These are phyloP conservation scores for Dictyostelium brefeldianum DNA, from an alignment of 78 protist genomes.

Conservation along the genomic window DNA sequence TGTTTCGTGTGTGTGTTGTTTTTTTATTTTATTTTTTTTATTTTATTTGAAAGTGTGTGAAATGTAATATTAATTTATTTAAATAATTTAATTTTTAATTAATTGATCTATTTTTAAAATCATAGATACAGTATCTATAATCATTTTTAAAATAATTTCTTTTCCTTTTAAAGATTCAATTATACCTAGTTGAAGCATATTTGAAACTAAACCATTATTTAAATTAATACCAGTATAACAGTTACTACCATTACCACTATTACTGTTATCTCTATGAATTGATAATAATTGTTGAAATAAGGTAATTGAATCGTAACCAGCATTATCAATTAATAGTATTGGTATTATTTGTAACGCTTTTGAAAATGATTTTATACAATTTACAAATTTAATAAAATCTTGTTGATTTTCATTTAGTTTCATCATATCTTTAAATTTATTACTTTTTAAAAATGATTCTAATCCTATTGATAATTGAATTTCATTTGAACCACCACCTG, in stretches of 20 bases:
- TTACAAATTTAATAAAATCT: not conserved
- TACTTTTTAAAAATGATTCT: not conserved
- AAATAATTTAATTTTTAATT: not conserved
- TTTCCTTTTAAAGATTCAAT: slow-evolving; percentile 36
- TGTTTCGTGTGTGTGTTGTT: too few species aligned
- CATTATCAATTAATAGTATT: slow-evolving; percentile 25
- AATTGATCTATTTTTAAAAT: slow-evolving; percentile 55
- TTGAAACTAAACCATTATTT: not conserved
- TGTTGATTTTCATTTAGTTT: not conserved
- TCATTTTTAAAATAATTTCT: slow-evolving; percentile 26
- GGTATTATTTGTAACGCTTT: slow-evolving; percentile 40
- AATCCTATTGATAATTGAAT: slow-evolving; percentile 1
- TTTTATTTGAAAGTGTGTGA: too few species aligned
- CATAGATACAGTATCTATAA: slow-evolving; percentile 70
- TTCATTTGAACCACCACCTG: slow-evolving; percentile 73
- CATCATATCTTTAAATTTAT: not conserved
- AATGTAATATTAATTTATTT: too few species aligned
- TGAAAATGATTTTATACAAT: slow-evolving; percentile 13
- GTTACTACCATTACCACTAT: not conserved
- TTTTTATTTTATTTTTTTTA: too few species aligned
- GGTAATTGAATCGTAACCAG: slow-evolving; percentile 38
- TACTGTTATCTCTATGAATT: slow-evolving; percentile 1
- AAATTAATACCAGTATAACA: slow-evolving; percentile 15
- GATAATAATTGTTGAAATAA: slow-evolving; percentile 9
- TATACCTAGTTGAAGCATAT: slow-evolving; percentile 42